Conservation (phyloP, 108 stramenopile species). For the Cylindrotheca fusiformis region DNA sequence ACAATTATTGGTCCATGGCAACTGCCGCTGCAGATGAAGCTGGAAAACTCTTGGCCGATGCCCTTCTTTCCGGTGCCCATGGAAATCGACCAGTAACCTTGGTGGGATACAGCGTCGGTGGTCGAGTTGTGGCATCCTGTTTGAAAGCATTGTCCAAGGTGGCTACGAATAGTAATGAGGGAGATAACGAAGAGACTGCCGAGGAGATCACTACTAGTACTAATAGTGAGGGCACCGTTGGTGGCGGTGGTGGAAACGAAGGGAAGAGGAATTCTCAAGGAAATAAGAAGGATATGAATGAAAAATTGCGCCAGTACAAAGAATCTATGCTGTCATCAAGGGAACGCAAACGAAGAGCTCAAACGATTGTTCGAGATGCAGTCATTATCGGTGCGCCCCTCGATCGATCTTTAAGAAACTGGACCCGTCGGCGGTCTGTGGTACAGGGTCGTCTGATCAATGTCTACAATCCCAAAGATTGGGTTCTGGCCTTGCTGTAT, state of each 20-base stretch:
- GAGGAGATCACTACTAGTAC: too few species aligned
- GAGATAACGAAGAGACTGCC: slow-evolving; percentile 9
- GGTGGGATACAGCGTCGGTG: slow-evolving; percentile 89
- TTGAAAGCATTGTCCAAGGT: slow-evolving; percentile 68
- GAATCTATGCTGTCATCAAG: slow-evolving; percentile 15
- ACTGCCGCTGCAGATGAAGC: slow-evolving; percentile 79
- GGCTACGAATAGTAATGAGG: slow-evolving; percentile 62
- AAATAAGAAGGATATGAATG: slow-evolving; percentile 24
- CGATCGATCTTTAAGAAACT: slow-evolving; percentile 33
- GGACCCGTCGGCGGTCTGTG: slow-evolving; percentile 35
- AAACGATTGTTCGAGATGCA: slow-evolving; percentile 81
- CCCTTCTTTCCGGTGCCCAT: slow-evolving; percentile 60
- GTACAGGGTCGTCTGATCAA: slow-evolving; percentile 88
- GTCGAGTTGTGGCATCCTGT: slow-evolving; percentile 83
- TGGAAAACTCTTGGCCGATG: slow-evolving; percentile 76
- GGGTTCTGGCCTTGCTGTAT: slow-evolving; percentile 71
- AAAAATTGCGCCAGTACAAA: slow-evolving; percentile 1
- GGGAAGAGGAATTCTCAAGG: slow-evolving; percentile 11
- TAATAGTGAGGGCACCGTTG: too few species aligned
- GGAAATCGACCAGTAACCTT: slow-evolving; percentile 86
- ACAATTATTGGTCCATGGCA: slow-evolving; percentile 80
- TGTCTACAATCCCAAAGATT: slow-evolving; percentile 77
- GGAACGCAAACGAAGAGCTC: slow-evolving; percentile 56
- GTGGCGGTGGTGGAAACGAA: slow-evolving; percentile 8
- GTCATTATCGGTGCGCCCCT: slow-evolving; percentile 68